These are phyloP conservation scores for Warburgia ugandensis DNA, from an alignment of 164 flowering plant species.

Conservation along the genomic window DNA sequence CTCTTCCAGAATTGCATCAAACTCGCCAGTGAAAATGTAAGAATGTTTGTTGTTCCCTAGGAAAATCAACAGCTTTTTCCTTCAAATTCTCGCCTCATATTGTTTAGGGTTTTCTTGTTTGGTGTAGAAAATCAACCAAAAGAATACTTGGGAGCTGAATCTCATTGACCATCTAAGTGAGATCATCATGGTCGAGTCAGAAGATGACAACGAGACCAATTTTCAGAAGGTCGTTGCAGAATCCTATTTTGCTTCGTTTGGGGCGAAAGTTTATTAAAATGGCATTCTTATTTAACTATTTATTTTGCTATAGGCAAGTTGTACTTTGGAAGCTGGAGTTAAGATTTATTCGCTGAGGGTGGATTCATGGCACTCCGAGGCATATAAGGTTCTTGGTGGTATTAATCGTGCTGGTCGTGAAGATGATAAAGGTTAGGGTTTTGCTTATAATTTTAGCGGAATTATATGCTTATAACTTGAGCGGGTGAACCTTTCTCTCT, in stretches of 20 bases:
- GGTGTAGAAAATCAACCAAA: conserved; percentile 88
- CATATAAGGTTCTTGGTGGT: conserved; percentile 97
- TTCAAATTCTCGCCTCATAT: background rate
- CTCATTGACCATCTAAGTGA: conserved; percentile 84
- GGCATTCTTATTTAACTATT: no score
- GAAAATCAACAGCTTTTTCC: background rate
- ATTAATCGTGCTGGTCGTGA: conserved; percentile 86
- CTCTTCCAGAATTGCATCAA: conserved; percentile 88
- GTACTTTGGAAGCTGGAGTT: conserved; percentile 97
- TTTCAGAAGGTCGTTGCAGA: conserved; percentile 64
- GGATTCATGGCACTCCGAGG: conserved; percentile 93
- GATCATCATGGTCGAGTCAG: conserved; percentile 70
- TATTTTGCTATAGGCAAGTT: conserved; percentile 73
- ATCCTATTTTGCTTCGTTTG: background rate
- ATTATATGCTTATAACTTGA: no score
- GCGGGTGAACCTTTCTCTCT: no score
- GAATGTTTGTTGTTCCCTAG: conserved; percentile 3
- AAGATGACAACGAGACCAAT: conserved; percentile 72
- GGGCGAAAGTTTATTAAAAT: no score
- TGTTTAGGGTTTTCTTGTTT: conserved; percentile 1
- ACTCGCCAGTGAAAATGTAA: conserved; percentile 91
- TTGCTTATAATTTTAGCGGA: no score
- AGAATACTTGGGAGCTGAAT: conserved; percentile 90
- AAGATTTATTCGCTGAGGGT: conserved; percentile 90
- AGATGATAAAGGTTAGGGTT: conserved; percentile 26